phyloP scores from a whole-genome alignment of 768 basidiomycete genomes.

The Mycena belliarum region DNA sequence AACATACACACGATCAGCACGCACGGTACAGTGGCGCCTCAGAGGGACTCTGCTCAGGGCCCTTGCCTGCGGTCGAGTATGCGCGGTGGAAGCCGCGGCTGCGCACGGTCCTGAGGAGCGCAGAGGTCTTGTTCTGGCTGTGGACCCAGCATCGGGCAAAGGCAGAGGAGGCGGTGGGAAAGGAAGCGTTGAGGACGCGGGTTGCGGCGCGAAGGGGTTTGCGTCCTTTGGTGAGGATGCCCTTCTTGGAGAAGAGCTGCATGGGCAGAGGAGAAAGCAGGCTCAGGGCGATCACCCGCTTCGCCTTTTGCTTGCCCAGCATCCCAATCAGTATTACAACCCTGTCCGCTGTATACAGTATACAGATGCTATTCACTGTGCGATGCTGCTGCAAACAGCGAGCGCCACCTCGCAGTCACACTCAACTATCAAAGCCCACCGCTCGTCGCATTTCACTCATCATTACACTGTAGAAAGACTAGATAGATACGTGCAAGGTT shows the following conservation, averaged over 20 bases:
- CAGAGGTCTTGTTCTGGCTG: constrained; percentile 54
- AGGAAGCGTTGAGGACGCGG: constrained; percentile 52
- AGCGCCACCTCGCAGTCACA: too few relatives aligned
- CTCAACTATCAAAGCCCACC: too few relatives aligned
- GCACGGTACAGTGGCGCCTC: constrained; percentile 54
- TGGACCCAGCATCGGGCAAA: constrained; percentile 55
- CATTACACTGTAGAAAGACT: too few relatives aligned
- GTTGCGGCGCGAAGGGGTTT: constrained; percentile 61
- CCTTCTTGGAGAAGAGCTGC: constrained; percentile 51
- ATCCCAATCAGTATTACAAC: too few relatives aligned
- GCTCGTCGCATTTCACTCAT: too few relatives aligned
- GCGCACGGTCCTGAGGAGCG: constrained; percentile 36
- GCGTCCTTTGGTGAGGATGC: constrained; percentile 51
- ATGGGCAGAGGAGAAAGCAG: too few relatives aligned
- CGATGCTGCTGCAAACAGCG: too few relatives aligned
- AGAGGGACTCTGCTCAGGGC: constrained; percentile 20
- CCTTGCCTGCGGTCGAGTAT: constrained; percentile 13
- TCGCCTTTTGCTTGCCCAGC: too few relatives aligned
- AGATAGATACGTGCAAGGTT: too few relatives aligned
- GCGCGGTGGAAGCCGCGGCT: constrained; percentile 21
- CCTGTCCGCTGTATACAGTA: too few relatives aligned
- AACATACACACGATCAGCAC: constrained; percentile 13
- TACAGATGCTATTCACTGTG: too few relatives aligned
- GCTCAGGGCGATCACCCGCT: too few relatives aligned
- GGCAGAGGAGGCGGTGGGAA: constrained; percentile 47